Conservation (phyloP, 805 yeast genomes). For the Blastobotrys terrestris region DNA sequence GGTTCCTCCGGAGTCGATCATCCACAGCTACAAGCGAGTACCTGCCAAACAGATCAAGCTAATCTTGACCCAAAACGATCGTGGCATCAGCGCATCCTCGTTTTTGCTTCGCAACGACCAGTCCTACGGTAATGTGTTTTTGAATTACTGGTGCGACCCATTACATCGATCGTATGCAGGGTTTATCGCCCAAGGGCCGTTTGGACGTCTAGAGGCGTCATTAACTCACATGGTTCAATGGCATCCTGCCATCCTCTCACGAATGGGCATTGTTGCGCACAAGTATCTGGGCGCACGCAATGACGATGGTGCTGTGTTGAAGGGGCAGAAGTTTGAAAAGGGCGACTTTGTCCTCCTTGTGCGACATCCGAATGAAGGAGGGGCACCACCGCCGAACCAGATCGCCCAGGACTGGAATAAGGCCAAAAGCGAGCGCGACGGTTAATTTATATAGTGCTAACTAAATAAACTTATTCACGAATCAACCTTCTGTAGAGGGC, state of each 20-base stretch:
- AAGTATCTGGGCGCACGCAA: conserved; percentile 41
- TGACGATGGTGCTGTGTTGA: conserved; percentile 24
- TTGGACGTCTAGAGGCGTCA: conserved; percentile 45
- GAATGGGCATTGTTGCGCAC: conserved; percentile 65
- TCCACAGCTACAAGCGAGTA: conserved; percentile 57
- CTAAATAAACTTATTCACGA: too few species aligned
- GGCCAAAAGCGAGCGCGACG: background rate
- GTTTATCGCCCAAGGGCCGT: conserved; percentile 41
- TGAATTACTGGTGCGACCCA: conserved; percentile 76
- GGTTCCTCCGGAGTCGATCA: conserved; percentile 36
- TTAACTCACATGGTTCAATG: conserved; percentile 84
- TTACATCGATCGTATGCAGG: conserved; percentile 59
- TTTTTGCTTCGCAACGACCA: conserved; percentile 64
- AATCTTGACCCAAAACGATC: conserved; percentile 63
- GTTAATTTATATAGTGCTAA: background rate
- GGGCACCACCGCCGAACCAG: background rate
- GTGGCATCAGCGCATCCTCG: conserved; percentile 60
- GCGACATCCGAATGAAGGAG: conserved; percentile 14
- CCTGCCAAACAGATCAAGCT: conserved; percentile 52
- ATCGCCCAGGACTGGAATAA: conserved; percentile 5
- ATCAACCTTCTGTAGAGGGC: too few species aligned
- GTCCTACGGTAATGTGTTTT: conserved; percentile 55
- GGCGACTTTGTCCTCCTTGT: conserved; percentile 26
- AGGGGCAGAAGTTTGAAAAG: conserved; percentile 18
- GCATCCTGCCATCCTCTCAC: conserved; percentile 80